Percentiles rank a stretch among this genome's conserved stretches.
Evolutionary conservation across 2,329 filamentous ascomycete species (phyloP).

Genomic region (Pseudogymnoascus sp.): DNA sequence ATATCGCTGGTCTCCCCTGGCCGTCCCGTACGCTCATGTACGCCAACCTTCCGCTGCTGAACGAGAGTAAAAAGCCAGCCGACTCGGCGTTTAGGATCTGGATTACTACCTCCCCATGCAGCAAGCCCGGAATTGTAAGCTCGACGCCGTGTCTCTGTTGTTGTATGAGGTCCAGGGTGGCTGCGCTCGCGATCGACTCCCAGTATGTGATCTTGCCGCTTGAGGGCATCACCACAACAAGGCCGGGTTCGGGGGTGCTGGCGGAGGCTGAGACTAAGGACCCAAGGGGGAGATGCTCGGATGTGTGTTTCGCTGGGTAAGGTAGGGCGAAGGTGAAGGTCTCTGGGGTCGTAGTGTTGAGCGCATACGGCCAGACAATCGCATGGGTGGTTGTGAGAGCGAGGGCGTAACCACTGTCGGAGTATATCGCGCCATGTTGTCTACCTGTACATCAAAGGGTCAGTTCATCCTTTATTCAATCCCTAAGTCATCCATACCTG

Average conservation of each 20-base stretch:
- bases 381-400: slow-evolving; percentile 75
- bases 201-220: slow-evolving; percentile 86
- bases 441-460: slow-evolving; percentile 39
- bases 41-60: slow-evolving; percentile 78
- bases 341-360: slow-evolving; percentile 60
- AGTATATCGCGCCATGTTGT: slow-evolving; percentile 60
- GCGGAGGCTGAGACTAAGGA: slow-evolving; percentile 74
- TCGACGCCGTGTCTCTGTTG: slow-evolving; percentile 77
- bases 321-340: slow-evolving; percentile 76
- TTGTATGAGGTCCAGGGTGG: slow-evolving; percentile 74
- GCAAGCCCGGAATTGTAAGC: slow-evolving; percentile 63
- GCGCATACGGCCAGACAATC: slow-evolving; percentile 82
- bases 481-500: slow-evolving; percentile 44
- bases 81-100: slow-evolving; percentile 76
- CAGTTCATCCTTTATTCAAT: not conserved
- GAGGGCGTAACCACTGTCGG: slow-evolving; percentile 65
- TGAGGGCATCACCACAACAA: slow-evolving; percentile 77
- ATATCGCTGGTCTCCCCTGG: slow-evolving; percentile 77
- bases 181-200: slow-evolving; percentile 88
- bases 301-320: slow-evolving; percentile 56
- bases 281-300: slow-evolving; percentile 72
- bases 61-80: slow-evolving; percentile 75
- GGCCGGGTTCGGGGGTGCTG: slow-evolving; percentile 70
- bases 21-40: slow-evolving; percentile 80
- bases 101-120: slow-evolving; percentile 68